Evolutionary conservation across 768 basidiomycete genomes (phyloP).

Genomic region (Mycena crocata): DNA sequence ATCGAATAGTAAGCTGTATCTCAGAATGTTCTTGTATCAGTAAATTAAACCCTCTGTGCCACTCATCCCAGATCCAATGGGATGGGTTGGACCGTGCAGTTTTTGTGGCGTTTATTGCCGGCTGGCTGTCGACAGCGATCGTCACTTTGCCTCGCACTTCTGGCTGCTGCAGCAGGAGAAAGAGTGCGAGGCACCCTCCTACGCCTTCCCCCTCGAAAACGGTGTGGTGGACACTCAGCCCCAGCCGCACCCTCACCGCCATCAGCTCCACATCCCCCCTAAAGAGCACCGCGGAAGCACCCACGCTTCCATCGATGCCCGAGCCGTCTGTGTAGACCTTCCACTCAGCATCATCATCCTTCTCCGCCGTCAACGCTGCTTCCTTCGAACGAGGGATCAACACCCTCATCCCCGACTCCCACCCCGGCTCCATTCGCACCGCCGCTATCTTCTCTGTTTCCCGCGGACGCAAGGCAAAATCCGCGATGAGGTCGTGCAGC

Average conservation of each 20-base stretch:
- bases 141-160: not conserved
- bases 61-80: constrained; percentile 16
- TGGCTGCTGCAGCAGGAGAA: constrained; percentile 13
- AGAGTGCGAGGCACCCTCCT: constrained; percentile 28
- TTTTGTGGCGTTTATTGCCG: constrained; percentile 23
- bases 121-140: constrained; percentile 38
- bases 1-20: constrained; percentile 16
- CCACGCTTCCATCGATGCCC: constrained; percentile 29
- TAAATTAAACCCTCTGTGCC: not conserved
- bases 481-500: not conserved
- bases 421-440: not conserved
- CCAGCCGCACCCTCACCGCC: constrained; percentile 15
- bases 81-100: not conserved
- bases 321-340: constrained; percentile 38
- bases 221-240: constrained; percentile 28
- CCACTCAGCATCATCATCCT: not conserved
- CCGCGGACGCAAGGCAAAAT: not conserved
- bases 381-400: constrained; percentile 13
- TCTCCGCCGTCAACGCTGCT: constrained; percentile 5
- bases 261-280: not conserved
- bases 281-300: constrained; percentile 36
- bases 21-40: not conserved
- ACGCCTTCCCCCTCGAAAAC: constrained; percentile 41
- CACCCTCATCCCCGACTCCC: constrained; percentile 14
- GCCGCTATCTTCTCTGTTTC: constrained; percentile 9